These are phyloP conservation scores for Trebouxiophyceae sp. DNA, from an alignment of 163 green algal genomes.

Conservation along the genomic window DNA sequence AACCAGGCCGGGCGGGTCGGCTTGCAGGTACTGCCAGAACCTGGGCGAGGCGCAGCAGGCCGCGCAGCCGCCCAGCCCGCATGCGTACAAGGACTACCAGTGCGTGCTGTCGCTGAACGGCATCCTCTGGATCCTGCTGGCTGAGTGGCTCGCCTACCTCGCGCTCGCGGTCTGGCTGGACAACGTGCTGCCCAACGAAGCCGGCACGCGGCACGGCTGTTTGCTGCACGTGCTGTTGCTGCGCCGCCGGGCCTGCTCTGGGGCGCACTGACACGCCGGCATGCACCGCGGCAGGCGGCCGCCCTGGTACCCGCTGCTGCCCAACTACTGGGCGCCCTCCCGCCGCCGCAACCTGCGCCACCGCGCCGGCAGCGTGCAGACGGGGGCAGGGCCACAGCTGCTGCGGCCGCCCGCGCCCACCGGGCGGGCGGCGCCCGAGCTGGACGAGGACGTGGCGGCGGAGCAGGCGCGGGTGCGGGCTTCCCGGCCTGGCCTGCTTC, in stretches of 20 bases:
- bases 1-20: no score
- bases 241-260: constrained; percentile 18
- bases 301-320: constrained; percentile 65
- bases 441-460: constrained; percentile 59
- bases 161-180: constrained; percentile 85
- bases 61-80: not conserved
- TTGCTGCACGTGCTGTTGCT: no score
- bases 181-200: constrained; percentile 81
- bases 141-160: constrained; percentile 64
- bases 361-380: not conserved
- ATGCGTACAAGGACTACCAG: constrained; percentile 51
- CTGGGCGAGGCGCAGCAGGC: constrained; percentile 24
- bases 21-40: constrained; percentile 41
- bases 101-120: constrained; percentile 61
- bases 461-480: constrained; percentile 40
- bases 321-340: constrained; percentile 64
- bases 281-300: not conserved
- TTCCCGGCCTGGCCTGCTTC: not conserved
- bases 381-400: not conserved
- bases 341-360: constrained; percentile 1
- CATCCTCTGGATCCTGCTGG: constrained; percentile 49
- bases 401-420: constrained; percentile 15
- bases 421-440: constrained; percentile 8
- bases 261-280: no score
- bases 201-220: constrained; percentile 13